These are phyloP conservation scores for Haberlea rhodopensis DNA, from an alignment of 257 asterid species.

Conservation along the genomic window DNA sequence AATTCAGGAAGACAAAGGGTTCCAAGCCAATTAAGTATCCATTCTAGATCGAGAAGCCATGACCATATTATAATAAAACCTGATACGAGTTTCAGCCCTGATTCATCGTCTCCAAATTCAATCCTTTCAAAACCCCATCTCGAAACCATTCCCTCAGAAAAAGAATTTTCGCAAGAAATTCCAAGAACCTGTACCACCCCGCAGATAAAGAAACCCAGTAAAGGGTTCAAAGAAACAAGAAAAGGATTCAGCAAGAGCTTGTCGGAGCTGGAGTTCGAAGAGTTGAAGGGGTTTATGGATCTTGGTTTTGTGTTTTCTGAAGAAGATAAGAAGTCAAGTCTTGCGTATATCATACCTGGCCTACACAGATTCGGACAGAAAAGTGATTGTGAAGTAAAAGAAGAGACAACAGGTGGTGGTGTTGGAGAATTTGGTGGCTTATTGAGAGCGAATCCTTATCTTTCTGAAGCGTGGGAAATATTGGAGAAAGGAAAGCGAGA, in stretches of 20 bases:
- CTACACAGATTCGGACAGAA: conserved; percentile 54
- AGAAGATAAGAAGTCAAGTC: conserved; percentile 48
- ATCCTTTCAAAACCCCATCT: conserved; percentile 34
- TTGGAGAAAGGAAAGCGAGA: conserved; percentile 24
- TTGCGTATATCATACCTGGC: conserved; percentile 67
- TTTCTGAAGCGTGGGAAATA: conserved; percentile 73
- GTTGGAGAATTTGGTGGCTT: conserved; percentile 10
- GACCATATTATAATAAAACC: conserved; percentile 20
- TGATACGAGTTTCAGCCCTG: conserved; percentile 1
- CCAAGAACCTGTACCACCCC: conserved; percentile 8
- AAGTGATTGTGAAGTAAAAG: conserved; percentile 2
- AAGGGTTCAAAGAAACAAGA: conserved; percentile 3
- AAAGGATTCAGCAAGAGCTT: conserved; percentile 50
- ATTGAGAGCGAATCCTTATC: conserved; percentile 58
- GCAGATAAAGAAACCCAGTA: not conserved
- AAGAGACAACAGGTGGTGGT: not conserved
- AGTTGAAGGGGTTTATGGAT: conserved; percentile 78
- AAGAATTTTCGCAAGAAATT: conserved; percentile 25
- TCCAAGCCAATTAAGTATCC: conserved; percentile 26
- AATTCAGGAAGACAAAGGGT: conserved; percentile 5
- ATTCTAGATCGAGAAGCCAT: conserved; percentile 41
- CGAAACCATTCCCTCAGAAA: conserved; percentile 36
- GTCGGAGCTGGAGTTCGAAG: conserved; percentile 73
- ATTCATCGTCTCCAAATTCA: conserved; percentile 33
- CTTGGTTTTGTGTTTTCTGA: conserved; percentile 69